Percentiles rank a stretch among this genome's conserved stretches.
phyloP scores from a whole-genome alignment of 306 rosid genomes.

The Canavalia gladiata region DNA sequence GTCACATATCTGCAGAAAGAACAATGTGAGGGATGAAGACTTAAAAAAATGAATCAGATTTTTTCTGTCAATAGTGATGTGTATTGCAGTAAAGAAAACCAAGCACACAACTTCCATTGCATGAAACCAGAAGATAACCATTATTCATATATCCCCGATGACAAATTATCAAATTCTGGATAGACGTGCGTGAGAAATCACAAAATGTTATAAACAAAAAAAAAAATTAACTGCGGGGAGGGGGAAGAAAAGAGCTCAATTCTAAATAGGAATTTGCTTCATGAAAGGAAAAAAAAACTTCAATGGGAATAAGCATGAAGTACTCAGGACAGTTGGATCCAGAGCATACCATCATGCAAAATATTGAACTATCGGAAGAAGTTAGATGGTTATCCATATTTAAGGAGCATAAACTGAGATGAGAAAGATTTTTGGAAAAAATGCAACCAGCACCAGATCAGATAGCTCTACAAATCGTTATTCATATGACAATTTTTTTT shows the following conservation, averaged over 20 bases:
- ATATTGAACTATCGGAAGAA: no score
- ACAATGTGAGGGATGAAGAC: no score
- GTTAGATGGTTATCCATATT: no score
- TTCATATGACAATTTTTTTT: neutral
- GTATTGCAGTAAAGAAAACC: constrained; percentile 7
- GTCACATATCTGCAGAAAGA: constrained; percentile 84
- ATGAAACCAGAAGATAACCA: constrained; percentile 94
- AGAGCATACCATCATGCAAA: no score
- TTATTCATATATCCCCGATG: constrained; percentile 85
- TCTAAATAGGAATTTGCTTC: no score
- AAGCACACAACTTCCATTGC: constrained; percentile 82
- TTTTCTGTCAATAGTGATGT: neutral
- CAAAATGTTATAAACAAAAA: neutral
- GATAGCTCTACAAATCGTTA: neutral
- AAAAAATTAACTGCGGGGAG: no score
- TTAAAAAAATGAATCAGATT: neutral
- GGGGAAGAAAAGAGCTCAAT: no score
- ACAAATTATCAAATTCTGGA: constrained; percentile 35
- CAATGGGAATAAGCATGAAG: no score
- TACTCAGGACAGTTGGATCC: no score
- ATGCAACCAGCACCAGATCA: constrained; percentile 13
- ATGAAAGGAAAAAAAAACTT: no score
- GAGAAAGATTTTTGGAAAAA: neutral
- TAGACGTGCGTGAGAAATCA: neutral
- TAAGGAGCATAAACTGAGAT: neutral